Percentiles rank a stretch among this genome's conserved stretches.
phyloP scores from a whole-genome alignment of 73 alveolate species.

The Symbiodinium pilosum region DNA sequence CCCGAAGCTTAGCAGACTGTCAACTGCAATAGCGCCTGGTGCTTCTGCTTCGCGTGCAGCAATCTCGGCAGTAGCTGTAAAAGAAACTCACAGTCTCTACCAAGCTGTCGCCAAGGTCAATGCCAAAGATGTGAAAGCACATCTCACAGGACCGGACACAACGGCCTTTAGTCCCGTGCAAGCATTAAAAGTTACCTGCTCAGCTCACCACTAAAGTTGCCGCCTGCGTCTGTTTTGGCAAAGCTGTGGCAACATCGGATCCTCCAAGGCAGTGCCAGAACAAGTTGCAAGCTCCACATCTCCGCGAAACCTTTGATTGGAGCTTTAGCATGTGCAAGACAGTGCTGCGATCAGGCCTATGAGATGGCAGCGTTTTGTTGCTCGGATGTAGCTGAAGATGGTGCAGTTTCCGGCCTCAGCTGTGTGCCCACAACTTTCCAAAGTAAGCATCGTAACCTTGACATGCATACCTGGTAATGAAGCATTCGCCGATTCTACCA shows the following conservation, averaged over 20 bases:
- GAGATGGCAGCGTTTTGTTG: neutral
- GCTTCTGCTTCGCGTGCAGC: neutral
- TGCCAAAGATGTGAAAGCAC: constrained; percentile 8
- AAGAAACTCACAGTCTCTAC: too few species aligned
- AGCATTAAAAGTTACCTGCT: too few species aligned
- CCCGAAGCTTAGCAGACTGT: too few species aligned
- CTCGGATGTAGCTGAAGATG: constrained; percentile 32
- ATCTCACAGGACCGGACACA: constrained; percentile 62
- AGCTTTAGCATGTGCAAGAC: neutral
- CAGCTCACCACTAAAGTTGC: too few species aligned
- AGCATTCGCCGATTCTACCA: too few species aligned
- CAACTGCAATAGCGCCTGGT: neutral
- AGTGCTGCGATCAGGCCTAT: too few species aligned
- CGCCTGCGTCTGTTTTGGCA: neutral
- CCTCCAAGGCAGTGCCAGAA: too few species aligned
- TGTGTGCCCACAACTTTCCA: too few species aligned
- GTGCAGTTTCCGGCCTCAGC: constrained; percentile 15
- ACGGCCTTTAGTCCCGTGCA: constrained; percentile 27
- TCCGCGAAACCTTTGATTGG: neutral
- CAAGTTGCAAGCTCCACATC: too few species aligned
- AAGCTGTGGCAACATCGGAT: neutral
- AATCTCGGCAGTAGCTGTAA: neutral
- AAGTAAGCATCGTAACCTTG: too few species aligned
- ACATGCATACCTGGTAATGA: too few species aligned
- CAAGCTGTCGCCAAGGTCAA: neutral